phyloP scores from a whole-genome alignment of 1,284 basidiomycete genomes.

The Ustilago crameri region DNA sequence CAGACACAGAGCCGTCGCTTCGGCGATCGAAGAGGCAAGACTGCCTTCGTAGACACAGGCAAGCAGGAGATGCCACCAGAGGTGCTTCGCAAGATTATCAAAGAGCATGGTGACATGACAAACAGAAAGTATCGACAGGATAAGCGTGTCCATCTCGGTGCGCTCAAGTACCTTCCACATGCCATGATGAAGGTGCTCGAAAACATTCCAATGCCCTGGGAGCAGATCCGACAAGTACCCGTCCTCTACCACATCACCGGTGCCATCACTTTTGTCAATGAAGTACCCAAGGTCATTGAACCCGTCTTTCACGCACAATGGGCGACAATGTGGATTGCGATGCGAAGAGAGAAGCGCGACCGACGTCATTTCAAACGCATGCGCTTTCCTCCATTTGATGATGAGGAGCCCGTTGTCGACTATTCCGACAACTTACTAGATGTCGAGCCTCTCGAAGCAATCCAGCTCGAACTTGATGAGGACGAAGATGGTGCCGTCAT shows the following conservation, averaged over 20 bases:
- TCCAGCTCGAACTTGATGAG: slow-evolving; percentile 93
- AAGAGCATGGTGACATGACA: slow-evolving; percentile 69
- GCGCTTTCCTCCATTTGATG: slow-evolving; percentile 99
- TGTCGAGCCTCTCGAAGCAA: slow-evolving; percentile 96
- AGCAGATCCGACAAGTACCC: slow-evolving; percentile 72
- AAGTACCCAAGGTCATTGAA: slow-evolving; percentile 94
- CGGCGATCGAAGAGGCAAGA: slow-evolving; percentile 82
- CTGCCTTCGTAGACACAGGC: slow-evolving; percentile 89
- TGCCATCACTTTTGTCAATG: slow-evolving; percentile 99
- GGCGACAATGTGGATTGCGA: slow-evolving; percentile 99
- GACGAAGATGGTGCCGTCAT: slow-evolving; percentile 94
- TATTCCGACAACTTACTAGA: slow-evolving; percentile 90
- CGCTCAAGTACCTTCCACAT: slow-evolving; percentile 98
- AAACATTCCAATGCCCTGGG: slow-evolving; percentile 99
- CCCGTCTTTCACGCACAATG: slow-evolving; percentile 99
- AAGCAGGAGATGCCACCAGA: slow-evolving; percentile 82
- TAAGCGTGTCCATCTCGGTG: slow-evolving; percentile 97
- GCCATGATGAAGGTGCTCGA: slow-evolving; percentile 99
- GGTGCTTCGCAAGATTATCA: slow-evolving; percentile 72
- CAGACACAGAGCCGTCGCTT: slow-evolving; percentile 91
- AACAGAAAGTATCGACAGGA: slow-evolving; percentile 85
- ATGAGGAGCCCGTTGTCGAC: slow-evolving; percentile 82
- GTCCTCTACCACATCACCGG: slow-evolving; percentile 81
- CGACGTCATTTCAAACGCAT: slow-evolving; percentile 99
- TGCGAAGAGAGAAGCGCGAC: slow-evolving; percentile 98